Conservation (phyloP, 2,329 filamentous ascomycete genomes). For the Phaeophleospora eucalypticola region DNA sequence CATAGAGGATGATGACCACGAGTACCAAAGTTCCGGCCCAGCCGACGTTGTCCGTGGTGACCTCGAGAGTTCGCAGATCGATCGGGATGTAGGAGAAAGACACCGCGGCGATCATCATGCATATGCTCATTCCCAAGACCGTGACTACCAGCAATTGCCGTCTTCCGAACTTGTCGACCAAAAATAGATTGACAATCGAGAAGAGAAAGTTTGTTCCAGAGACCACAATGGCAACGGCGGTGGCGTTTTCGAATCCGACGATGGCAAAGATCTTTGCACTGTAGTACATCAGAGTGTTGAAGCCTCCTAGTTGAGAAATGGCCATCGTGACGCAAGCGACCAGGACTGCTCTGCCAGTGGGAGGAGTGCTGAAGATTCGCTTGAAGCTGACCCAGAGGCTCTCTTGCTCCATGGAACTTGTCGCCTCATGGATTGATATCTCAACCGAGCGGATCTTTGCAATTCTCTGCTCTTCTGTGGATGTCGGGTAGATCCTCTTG, state of each 20-base stretch:
- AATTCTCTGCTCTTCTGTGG: conserved; percentile 41
- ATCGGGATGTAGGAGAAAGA: conserved; percentile 48
- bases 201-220: conserved; percentile 49
- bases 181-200: conserved; percentile 46
- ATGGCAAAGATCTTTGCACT: conserved; percentile 43
- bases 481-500: conserved; percentile 40
- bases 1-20: conserved; percentile 43
- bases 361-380: conserved; percentile 43
- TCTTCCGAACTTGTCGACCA: conserved; percentile 46
- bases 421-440: conserved; percentile 38
- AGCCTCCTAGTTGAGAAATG: conserved; percentile 47
- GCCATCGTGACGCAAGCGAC: conserved; percentile 51
- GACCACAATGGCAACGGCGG: conserved; percentile 45
- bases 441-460: conserved; percentile 45
- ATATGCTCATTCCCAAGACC: conserved; percentile 43
- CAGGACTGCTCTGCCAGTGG: conserved; percentile 45
- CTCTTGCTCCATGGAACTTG: conserved; percentile 40
- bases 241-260: conserved; percentile 49
- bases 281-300: conserved; percentile 45
- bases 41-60: conserved; percentile 34
- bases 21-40: conserved; percentile 38
- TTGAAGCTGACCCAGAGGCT: conserved; percentile 40
- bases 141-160: conserved; percentile 44
- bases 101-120: conserved; percentile 42
- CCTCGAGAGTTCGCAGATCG: conserved; percentile 39